These are phyloP conservation scores for Pythium grandisporangium DNA, from an alignment of 352 stramenopile genomes.

Conservation along the genomic window DNA sequence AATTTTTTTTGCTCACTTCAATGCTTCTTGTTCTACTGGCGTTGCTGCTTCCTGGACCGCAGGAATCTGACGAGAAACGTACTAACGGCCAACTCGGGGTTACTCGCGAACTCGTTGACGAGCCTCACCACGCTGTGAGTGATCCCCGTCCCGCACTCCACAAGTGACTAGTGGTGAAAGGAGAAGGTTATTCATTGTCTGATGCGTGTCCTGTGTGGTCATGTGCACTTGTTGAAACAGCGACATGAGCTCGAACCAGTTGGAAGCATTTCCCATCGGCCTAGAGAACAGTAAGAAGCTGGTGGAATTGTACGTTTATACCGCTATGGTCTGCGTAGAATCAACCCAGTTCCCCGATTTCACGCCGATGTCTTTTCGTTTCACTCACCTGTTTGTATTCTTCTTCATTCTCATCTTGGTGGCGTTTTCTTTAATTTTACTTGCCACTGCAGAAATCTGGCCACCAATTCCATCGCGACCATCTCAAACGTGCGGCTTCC, in stretches of 20 bases:
- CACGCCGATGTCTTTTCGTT: not conserved
- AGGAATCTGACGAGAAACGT: not conserved
- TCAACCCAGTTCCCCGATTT: too few relatives aligned
- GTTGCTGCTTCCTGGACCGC: too few relatives aligned
- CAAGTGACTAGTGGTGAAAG: too few relatives aligned
- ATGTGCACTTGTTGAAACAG: conserved; percentile 13
- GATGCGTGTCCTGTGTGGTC: not conserved
- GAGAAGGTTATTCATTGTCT: too few relatives aligned
- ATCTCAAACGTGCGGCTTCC: conserved; percentile 38
- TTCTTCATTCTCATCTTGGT: not conserved
- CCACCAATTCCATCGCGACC: conserved; percentile 39
- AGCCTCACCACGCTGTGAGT: conserved; percentile 32
- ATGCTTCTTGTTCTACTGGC: too few relatives aligned
- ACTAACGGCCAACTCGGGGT: not conserved
- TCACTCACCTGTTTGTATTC: conserved; percentile 23
- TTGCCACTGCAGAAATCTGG: conserved; percentile 38
- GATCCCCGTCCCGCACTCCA: not conserved
- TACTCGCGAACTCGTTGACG: not conserved
- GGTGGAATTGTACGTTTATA: conserved; percentile 47
- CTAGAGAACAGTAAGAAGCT: conserved; percentile 38
- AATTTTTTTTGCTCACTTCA: too few relatives aligned
- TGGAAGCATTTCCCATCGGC: conserved; percentile 32
- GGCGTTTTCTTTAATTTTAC: not conserved
- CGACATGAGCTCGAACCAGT: conserved; percentile 46
- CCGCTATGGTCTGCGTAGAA: too few relatives aligned